Evolutionary conservation across 2,329 filamentous ascomycete species (phyloP), one percentile per base, ranked within the genome.

Genomic region (Colletotrichum salicis): DNA sequence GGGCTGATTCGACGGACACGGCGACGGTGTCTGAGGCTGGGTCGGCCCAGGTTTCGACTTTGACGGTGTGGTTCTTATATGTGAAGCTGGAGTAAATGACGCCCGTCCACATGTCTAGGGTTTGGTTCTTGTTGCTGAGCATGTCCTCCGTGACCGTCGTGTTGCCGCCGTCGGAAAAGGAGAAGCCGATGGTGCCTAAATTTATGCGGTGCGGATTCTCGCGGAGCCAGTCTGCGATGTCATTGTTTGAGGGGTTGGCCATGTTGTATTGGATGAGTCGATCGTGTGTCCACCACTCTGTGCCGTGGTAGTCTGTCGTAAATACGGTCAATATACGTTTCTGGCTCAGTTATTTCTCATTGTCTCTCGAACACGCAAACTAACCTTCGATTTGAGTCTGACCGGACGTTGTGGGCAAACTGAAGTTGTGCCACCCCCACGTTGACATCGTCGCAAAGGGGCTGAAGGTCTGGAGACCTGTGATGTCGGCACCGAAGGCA

Each of bases 151-250:
- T 82, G 13, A 35, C 41, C 6, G 52, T 27, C 29, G 37, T 24
- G 1, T 15, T 37, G 70, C 82, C 78, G 0, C 70, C 55, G 1
- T 76, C 80, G 3, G 79, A 78, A 73, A 87, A 88, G 67, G 80
- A 81, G 35, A 88, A 76, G 4, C 86, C 86, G 11, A 88, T 80
- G 3, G 80, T 82, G 3, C 81, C 87, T 1, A 88, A 73, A 71
- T 88, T 88, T 22, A 87, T 78, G 6, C 87, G 80, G 74, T 88
- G 86, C 0, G 86, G 87, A 72, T 89, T 89, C 66, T 82, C 79
- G 57, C 83, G 82, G 19, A 84, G 75, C 83, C 83, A 84, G 61
- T 81, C 79, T 2, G 82, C 84, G 59, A 85, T 83, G 27, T 84
- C 82, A 13, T 75, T 76, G 73, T 85, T 77, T 6, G 79, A 80